Conservation (phyloP, 1,284 basidiomycete genomes). For the Heterobasidion irregulare region DNA sequence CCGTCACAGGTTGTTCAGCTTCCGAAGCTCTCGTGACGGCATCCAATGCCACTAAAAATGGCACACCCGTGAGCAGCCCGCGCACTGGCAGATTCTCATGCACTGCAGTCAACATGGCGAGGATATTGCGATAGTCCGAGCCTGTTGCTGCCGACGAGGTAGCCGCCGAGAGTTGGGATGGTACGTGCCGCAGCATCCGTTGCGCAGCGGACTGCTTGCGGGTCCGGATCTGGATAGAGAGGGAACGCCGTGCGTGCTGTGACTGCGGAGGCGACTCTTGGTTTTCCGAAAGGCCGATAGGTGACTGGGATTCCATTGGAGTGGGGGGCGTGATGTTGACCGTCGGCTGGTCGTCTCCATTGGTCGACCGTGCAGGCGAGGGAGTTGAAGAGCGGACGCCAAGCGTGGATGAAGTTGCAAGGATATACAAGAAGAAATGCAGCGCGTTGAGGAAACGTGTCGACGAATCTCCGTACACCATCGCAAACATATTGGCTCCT, state of each 20-base stretch:
- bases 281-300: constrained; percentile 14
- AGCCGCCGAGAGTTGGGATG: constrained; percentile 31
- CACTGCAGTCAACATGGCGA: constrained; percentile 61
- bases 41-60: constrained; percentile 81
- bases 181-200: constrained; percentile 22
- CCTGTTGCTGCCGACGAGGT: constrained; percentile 51
- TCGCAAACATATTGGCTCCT: constrained; percentile 32
- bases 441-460: constrained; percentile 71
- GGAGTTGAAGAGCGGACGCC: constrained; percentile 38
- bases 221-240: constrained; percentile 11
- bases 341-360: constrained; percentile 17
- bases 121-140: constrained; percentile 72
- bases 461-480: constrained; percentile 57
- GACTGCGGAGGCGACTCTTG: constrained; percentile 15
- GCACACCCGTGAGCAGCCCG: constrained; percentile 70
- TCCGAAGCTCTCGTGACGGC: constrained; percentile 37
- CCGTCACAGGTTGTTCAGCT: constrained; percentile 27
- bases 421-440: constrained; percentile 71
- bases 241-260: constrained; percentile 8
- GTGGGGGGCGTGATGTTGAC: constrained; percentile 30
- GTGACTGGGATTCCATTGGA: constrained; percentile 19
- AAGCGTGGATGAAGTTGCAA: constrained; percentile 63
- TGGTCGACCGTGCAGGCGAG: constrained; percentile 16
- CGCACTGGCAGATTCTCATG: constrained; percentile 67
- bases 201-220: constrained; percentile 8